Evolutionary conservation across 2,329 filamentous ascomycete genomes (phyloP).

Genomic region (Aspergillus phoenicis): DNA sequence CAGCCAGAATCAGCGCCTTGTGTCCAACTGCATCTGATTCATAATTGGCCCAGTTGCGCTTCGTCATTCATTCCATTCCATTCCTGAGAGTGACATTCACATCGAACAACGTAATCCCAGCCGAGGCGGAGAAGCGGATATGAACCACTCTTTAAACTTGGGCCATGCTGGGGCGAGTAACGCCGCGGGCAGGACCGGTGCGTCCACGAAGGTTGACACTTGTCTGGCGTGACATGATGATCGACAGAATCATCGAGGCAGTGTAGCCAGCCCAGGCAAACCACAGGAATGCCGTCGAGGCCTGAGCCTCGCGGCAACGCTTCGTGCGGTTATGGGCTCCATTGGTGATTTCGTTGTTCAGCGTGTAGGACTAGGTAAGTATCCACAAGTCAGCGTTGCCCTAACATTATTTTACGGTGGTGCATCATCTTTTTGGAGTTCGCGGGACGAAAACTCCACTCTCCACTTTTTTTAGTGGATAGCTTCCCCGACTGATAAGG

Average conservation of each 20-base stretch:
- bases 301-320: slow-evolving; percentile 56
- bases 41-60: neutral
- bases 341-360: slow-evolving; percentile 50
- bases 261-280: slow-evolving; percentile 52
- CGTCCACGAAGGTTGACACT: slow-evolving; percentile 39
- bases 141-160: slow-evolving; percentile 41
- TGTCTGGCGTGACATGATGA: slow-evolving; percentile 38
- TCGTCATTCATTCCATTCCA: neutral
- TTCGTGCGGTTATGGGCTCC: slow-evolving; percentile 40
- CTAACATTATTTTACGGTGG: neutral
- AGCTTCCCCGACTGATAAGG: neutral
- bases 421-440: neutral
- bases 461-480: neutral
- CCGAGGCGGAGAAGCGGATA: neutral
- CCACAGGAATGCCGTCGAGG: slow-evolving; percentile 55
- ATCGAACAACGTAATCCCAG: neutral
- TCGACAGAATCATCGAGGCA: slow-evolving; percentile 44
- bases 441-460: slow-evolving; percentile 3
- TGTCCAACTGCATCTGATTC: neutral
- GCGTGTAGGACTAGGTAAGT: slow-evolving; percentile 40
- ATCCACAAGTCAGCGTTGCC: slow-evolving; percentile 12
- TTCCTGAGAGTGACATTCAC: neutral
- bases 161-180: slow-evolving; percentile 45
- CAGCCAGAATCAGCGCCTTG: neutral
- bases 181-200: slow-evolving; percentile 33